Evolutionary conservation across 2,329 filamentous ascomycete genomes (phyloP).

Genomic region (Fusarium pininemorale): DNA sequence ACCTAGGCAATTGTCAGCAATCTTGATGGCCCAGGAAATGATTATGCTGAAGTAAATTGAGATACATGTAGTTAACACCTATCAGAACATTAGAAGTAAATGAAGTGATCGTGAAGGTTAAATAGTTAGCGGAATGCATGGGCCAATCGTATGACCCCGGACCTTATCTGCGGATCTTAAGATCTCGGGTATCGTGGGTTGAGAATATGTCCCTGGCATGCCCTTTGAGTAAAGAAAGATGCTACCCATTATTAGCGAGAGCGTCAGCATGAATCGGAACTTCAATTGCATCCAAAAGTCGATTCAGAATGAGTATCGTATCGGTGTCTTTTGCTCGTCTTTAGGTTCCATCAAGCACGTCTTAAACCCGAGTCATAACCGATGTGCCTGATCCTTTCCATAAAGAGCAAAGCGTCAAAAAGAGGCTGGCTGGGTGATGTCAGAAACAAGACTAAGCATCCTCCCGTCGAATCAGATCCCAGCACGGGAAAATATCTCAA

Average conservation of each 20-base stretch:
- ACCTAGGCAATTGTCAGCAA: accelerated
- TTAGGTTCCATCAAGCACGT: accelerated
- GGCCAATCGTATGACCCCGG: background rate
- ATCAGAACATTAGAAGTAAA: background rate
- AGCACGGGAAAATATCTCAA: constrained; percentile 1
- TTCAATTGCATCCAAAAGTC: accelerated
- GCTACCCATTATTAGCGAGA: accelerated
- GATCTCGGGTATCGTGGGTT: background rate
- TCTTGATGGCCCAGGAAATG: background rate
- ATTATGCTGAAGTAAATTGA: accelerated
- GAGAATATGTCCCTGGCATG: too few species aligned
- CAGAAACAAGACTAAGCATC: background rate
- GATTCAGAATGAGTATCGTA: background rate
- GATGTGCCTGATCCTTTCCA: background rate
- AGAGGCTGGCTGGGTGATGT: background rate
- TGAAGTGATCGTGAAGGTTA: background rate
- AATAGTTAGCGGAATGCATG: background rate
- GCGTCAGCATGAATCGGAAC: accelerated
- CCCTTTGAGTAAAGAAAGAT: accelerated
- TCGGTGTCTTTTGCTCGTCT: background rate
- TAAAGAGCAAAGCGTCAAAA: background rate
- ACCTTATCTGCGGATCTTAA: background rate
- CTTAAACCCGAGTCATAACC: constrained; percentile 5
- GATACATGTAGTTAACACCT: background rate
- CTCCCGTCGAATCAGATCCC: background rate